Base-by-base conservation (phyloP, 768 basidiomycete species). In the Leccinum uliginosum region DNA sequence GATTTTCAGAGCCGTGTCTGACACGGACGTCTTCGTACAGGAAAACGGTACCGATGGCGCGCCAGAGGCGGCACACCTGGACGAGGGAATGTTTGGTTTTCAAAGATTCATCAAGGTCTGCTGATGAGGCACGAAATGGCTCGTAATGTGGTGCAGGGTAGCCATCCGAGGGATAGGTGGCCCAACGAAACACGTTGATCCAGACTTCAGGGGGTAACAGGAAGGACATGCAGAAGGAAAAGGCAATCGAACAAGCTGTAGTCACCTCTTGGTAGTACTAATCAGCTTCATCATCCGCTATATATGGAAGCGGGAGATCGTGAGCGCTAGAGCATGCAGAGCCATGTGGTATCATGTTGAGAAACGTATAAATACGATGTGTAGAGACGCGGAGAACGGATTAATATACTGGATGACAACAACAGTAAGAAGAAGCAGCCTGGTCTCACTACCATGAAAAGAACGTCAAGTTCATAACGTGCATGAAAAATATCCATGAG, bases 31-130 rank as follows among this genome's bases (percentile, higher is more conserved):
- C 82, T 62, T 78, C 79, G 66, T 82, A 86, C 7, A 87, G 69
- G 47, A 81, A 71, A 19, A 62, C 66, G n/a, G 65, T 68, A 3
- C 78, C 72, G 65, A 84, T 76, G 15, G 58, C 58, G n/a, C 73
- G 75, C 85, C 86, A 87, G 29, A 74, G 68, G 50, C 76, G 78
- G 67, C 84, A 87, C 30, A 87, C 85, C 53, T 77, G 73, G 45
- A 78, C 74, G 49, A 87, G 69, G 3, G 75, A 65, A 35, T 67
- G 66, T 65, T 74, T 77, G 27, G 76, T 73, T 26, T 64, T 63
- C 30, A 79, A 47, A 1, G 35, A 59, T 66, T 51, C 76, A 66
- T 58, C 66, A 56, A 49, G 72, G 65, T 30, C 63, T 57, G 69
- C 67, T 19, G 54, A 58, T 3, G 74, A 60, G 1, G 66, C 62